Base-by-base conservation (phyloP, 441 rosid genomes). In the Oxalis stricta region DNA sequence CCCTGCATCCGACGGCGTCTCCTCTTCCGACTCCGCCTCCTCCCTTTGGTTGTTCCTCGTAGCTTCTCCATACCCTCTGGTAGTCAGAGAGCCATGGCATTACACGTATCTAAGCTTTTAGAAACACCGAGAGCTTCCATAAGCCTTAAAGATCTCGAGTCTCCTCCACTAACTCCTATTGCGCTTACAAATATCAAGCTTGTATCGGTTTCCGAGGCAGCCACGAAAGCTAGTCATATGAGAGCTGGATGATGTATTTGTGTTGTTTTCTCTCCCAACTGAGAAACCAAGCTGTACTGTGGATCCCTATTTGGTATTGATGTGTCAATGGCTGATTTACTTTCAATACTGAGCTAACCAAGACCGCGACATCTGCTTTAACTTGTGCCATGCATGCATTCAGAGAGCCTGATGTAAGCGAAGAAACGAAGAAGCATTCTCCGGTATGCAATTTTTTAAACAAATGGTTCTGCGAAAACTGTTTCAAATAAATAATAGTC, bases 31-130 rank as follows among this genome's bases (percentile, higher is more conserved):
- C 63, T 44, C 94, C 96, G 16, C 96, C 86, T 0, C 41, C 94
- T 95, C 16, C 96, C 86, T 0, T 29, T 70, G 51, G 42, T 52
- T 11, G 73, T 86, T 23, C 60, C 91, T 12, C 66, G 95, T 42
- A 77, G 99, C 56, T 86, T 59, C 67, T 92, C 96, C 48, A 86
- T 74, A 64, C 96, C 92, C 41, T 76, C 96, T 11, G 72, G 88
- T 44, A 65, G 75, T 71, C 84, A 77, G 48, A 86, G 92, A 73
- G 77, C 74, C 13, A 55, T 61, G 67, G 63, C 77, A 26, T 53
- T 65, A 33, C 75, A 74, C 18, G 65, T 56, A 23, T 63, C 78
- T 18, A 66, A 67, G 66, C 55, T 56, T 28, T 35, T 58, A 47
- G 75, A 71, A 54, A 61, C 79, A 21, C 60, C 77, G 12, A 56